Conservation (phyloP, 768 basidiomycete species). For the Pholiota microspora region DNA sequence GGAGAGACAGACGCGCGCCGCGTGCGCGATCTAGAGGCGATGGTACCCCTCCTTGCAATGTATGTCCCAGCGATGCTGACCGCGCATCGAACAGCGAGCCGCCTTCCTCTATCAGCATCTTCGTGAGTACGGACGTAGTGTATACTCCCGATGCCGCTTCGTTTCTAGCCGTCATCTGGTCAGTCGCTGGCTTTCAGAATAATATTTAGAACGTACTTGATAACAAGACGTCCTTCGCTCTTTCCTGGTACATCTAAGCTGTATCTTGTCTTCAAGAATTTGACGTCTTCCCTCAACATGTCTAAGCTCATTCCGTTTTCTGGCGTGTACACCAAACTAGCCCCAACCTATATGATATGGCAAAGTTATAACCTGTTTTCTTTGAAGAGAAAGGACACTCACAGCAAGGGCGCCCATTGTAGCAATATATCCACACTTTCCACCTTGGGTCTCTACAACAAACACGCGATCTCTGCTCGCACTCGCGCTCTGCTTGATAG, state of each 20-base stretch:
- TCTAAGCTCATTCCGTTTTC: constrained; percentile 88
- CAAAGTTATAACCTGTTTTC: not conserved
- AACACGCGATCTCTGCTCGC: constrained; percentile 96
- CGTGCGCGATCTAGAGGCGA: constrained; percentile 93
- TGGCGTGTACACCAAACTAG: constrained; percentile 90
- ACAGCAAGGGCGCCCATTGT: constrained; percentile 95
- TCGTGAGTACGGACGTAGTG: constrained; percentile 87
- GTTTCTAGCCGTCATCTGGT: constrained; percentile 48
- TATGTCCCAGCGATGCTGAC: constrained; percentile 95
- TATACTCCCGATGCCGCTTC: constrained; percentile 88
- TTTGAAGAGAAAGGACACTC: constrained; percentile 29
- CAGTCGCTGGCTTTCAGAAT: not conserved
- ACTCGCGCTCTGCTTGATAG: constrained; percentile 97
- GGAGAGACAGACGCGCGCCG: constrained; percentile 84
- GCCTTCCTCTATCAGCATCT: constrained; percentile 97
- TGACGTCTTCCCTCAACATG: constrained; percentile 77
- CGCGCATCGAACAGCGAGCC: constrained; percentile 88
- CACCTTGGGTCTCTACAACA: constrained; percentile 97
- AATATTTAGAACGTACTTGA: constrained; percentile 57
- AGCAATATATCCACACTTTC: constrained; percentile 93
- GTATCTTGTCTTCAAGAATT: constrained; percentile 85
- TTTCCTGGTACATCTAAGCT: constrained; percentile 83
- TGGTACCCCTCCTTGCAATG: constrained; percentile 92
- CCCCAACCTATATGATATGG: constrained; percentile 68
- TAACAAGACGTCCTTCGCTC: constrained; percentile 90